Evolutionary conservation across 352 stramenopile genomes (phyloP).

Genomic region (Phytopythium oedochilum): DNA sequence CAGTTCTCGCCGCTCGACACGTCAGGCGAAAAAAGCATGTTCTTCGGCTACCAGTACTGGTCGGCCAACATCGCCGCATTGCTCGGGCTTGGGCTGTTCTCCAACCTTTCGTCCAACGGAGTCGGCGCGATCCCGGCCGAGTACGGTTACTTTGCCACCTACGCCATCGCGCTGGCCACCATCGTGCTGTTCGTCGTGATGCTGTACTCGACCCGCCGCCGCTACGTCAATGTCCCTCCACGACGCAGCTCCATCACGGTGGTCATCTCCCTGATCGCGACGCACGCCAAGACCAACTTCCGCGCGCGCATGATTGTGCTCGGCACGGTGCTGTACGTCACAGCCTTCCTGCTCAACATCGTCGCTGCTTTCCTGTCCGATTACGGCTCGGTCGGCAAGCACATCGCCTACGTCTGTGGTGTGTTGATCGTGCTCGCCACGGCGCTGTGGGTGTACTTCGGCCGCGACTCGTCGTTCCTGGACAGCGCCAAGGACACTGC

Average conservation of each 20-base stretch:
- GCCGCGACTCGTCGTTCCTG: constrained; percentile 31
- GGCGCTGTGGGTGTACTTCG: constrained; percentile 30
- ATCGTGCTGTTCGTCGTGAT: constrained; percentile 25
- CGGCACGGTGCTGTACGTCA: constrained; percentile 23
- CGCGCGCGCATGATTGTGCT: constrained; percentile 22
- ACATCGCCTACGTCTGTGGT: constrained; percentile 32
- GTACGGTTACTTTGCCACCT: too few relatives aligned
- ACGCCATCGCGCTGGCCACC: constrained; percentile 31
- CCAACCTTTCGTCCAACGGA: constrained; percentile 60
- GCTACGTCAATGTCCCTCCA: constrained; percentile 40
- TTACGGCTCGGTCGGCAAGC: constrained; percentile 18
- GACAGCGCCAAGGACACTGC: constrained; percentile 27
- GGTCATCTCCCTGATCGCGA: constrained; percentile 25
- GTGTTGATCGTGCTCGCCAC: constrained; percentile 30
- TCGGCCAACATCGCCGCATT: constrained; percentile 60
- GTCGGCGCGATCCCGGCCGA: constrained; percentile 49
- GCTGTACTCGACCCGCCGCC: constrained; percentile 23
- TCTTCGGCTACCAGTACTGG: constrained; percentile 81
- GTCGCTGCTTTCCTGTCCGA: constrained; percentile 38
- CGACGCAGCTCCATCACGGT: constrained; percentile 29
- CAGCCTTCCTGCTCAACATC: constrained; percentile 37
- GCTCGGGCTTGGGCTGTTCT: constrained; percentile 73
- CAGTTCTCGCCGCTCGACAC: constrained; percentile 40
- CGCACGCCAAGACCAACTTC: constrained; percentile 12
- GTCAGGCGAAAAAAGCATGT: constrained; percentile 36